Base-by-base conservation (phyloP, 192 early-diverging fungal genomes). In the Umbelopsis ramanniana region DNA sequence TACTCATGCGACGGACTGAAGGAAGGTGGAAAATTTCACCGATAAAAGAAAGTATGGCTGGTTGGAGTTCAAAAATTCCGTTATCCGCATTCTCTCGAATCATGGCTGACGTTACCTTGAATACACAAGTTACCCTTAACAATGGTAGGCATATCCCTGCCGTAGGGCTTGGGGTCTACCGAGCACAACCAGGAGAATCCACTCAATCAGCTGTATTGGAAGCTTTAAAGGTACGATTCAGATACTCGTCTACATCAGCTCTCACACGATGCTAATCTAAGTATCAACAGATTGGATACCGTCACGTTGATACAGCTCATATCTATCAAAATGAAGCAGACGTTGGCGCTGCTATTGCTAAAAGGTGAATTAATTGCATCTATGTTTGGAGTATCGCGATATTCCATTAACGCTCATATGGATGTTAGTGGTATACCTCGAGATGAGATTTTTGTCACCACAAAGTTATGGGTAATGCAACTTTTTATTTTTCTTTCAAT, bases 291-390 rank as follows among this genome's bases (percentile, higher is more conserved):
- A 12, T 83, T 6, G 95, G 95, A 35, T 90, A 91, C 80, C 80
- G 90, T 8, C 91, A 93, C 72, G 89, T 93, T 63, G 86, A 83
- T 26, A 72, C 82, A 29, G 83, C 69, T 26, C 46, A 67, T 66
- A 52, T 29, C 35, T 86, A 96, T 74, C 84, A 79, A 40, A 97
- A 96, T 79, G 93, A 97, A 78, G 71, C 69, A 33, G 93, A 96
- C 66, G 85, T 96, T 50, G 95, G 95, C 35, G 71, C 84, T 46
- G 93, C 88, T 4, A 86, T 95, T 24, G 81, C 79, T 53, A 79
- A 90, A 29, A 55, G 66, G 45, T 47, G 38, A 60, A 46, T 45
- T 19, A n/a, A 37, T 63, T 37, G 23, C 57, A 15, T 29, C 17
- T 37, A 19, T 19, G 4, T 3, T 15, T 60, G 6, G 22, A 60